Evolutionary conservation across 495 filamentous ascomycete species (phyloP).

Genomic region (Penicillium steckii): DNA sequence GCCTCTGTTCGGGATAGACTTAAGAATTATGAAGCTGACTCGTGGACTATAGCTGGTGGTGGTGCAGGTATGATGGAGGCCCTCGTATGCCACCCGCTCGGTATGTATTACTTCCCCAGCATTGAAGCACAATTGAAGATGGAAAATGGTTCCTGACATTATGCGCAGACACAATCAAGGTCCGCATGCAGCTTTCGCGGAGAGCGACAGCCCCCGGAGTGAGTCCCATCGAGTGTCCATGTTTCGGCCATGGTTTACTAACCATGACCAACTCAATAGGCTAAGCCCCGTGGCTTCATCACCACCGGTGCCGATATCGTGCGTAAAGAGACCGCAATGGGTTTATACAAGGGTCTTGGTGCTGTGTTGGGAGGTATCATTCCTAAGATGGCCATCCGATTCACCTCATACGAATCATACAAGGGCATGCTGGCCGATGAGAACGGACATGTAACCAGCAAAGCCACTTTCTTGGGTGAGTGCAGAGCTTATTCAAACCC

Average conservation of each 20-base stretch:
- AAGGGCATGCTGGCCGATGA: conserved; percentile 77
- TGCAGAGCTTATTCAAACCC: conserved; percentile 2
- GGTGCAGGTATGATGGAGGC: conserved; percentile 99
- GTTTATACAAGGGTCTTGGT: conserved; percentile 94
- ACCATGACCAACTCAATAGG: conserved; percentile 34
- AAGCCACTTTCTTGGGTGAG: conserved; percentile 78
- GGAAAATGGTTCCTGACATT: conserved; percentile 21
- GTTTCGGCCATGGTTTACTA: conserved; percentile 13
- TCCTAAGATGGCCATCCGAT: conserved; percentile 99
- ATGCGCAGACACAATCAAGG: conserved; percentile 90
- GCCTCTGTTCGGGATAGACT: neutral
- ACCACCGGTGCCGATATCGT: conserved; percentile 85
- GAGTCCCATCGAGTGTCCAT: conserved; percentile 25
- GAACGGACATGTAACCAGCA: conserved; percentile 67
- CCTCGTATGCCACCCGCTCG: conserved; percentile 91
- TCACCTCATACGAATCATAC: conserved; percentile 95
- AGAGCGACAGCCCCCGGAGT: conserved; percentile 80
- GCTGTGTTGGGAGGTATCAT: conserved; percentile 96
- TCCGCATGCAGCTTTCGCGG: conserved; percentile 97
- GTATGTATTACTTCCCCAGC: conserved; percentile 48
- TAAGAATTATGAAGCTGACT: conserved; percentile 22
- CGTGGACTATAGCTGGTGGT: conserved; percentile 70
- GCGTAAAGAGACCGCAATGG: conserved; percentile 82
- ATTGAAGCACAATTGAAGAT: neutral
- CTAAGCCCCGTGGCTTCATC: conserved; percentile 82